Conservation (phyloP, 148 eudicot species). For the Persicaria maculosa region DNA sequence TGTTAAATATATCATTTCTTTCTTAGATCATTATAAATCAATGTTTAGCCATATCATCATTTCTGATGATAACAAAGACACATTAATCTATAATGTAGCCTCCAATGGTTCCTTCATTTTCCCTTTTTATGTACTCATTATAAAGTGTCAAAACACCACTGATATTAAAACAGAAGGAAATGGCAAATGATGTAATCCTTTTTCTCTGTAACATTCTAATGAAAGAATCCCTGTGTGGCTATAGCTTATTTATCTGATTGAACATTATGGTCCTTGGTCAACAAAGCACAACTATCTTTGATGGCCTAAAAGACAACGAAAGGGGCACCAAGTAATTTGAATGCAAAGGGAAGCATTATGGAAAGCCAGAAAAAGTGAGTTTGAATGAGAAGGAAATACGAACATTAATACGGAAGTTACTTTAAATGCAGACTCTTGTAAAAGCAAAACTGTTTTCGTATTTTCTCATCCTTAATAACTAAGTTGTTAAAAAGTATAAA, state of each 20-base stretch:
- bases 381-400: conserved; percentile 29
- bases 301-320: conserved; percentile 80
- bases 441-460: conserved; percentile 2
- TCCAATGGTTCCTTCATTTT: background rate
- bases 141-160: background rate
- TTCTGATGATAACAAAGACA: background rate
- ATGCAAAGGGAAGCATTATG: conserved; percentile 35
- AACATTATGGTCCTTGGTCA: conserved; percentile 50
- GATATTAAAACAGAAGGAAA: background rate
- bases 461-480: conserved; percentile 17
- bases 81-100: background rate
- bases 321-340: conserved; percentile 58
- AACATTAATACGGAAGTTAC: background rate
- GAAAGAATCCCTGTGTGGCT: conserved; percentile 21
- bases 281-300: conserved; percentile 56
- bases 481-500: conserved; percentile 22
- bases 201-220: conserved; percentile 8
- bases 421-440: conserved; percentile 15
- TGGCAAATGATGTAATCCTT: background rate
- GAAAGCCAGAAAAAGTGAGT: conserved; percentile 46
- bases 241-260: conserved; percentile 20
- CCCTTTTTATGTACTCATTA: background rate
- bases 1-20: background rate
- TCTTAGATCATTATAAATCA: background rate
- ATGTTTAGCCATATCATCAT: background rate